Evolutionary conservation across 1,139 yeast genomes (phyloP).

Genomic region (Debaryomyces sp.): DNA sequence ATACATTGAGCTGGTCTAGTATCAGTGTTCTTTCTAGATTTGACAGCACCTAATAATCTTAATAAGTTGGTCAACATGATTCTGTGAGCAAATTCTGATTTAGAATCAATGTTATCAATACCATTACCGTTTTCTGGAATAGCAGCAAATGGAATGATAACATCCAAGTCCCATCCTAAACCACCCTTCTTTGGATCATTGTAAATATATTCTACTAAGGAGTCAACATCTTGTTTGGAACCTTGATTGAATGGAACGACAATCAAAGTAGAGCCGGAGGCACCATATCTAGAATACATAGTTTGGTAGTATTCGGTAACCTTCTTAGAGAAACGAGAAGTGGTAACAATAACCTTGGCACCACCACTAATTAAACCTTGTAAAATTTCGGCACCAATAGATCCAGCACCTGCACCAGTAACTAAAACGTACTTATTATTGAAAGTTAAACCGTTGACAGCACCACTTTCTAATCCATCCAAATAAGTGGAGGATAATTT

Average conservation of each 20-base stretch:
- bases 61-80: conserved; percentile 95
- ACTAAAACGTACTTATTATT: conserved; percentile 86
- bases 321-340: conserved; percentile 91
- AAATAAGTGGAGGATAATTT: conserved; percentile 75
- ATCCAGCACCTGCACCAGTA: conserved; percentile 99
- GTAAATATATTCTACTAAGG: conserved; percentile 83
- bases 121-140: conserved; percentile 98
- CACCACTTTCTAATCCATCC: conserved; percentile 91
- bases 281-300: conserved; percentile 89
- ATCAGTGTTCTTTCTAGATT: conserved; percentile 80
- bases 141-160: conserved; percentile 95
- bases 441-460: conserved; percentile 89
- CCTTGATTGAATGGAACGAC: conserved; percentile 99
- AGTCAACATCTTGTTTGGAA: conserved; percentile 89
- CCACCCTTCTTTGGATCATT: conserved; percentile 83
- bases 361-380: conserved; percentile 97
- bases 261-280: conserved; percentile 85
- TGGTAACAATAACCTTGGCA: conserved; percentile 94
- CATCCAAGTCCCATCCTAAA: conserved; percentile 97
- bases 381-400: conserved; percentile 95
- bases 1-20: conserved; percentile 98
- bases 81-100: conserved; percentile 96
- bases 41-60: conserved; percentile 89
- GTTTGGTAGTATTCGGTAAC: conserved; percentile 96
- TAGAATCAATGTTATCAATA: conserved; percentile 88